These are phyloP conservation scores for Pseudonitzschia delicatissima DNA, from an alignment of 108 stramenopile genomes.

Conservation along the genomic window DNA sequence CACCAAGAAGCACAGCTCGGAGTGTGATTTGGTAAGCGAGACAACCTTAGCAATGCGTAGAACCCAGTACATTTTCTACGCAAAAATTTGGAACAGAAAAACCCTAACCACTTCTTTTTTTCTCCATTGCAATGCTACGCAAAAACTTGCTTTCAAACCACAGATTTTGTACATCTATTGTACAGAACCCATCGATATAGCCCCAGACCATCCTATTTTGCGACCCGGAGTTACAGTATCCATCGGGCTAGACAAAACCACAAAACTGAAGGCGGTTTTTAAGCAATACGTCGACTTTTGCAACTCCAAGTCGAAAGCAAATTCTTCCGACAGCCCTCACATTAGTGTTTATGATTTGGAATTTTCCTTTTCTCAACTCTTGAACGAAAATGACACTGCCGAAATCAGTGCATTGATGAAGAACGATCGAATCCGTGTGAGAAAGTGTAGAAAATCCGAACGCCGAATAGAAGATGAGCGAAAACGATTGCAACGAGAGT, in stretches of 20 bases:
- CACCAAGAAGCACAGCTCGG: slow-evolving; percentile 7
- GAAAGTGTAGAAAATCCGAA: slow-evolving; percentile 39
- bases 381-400: slow-evolving; percentile 55
- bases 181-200: slow-evolving; percentile 38
- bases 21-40: slow-evolving; percentile 32
- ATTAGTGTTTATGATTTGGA: slow-evolving; percentile 50
- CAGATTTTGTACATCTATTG: slow-evolving; percentile 54
- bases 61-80: slow-evolving; percentile 18
- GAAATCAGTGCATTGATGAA: slow-evolving; percentile 83
- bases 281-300: slow-evolving; percentile 63
- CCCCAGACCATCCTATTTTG: slow-evolving; percentile 60
- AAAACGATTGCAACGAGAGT: slow-evolving; percentile 54
- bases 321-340: slow-evolving; percentile 1
- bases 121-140: slow-evolving; percentile 5
- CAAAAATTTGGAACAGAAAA: slow-evolving; percentile 13
- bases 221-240: slow-evolving; percentile 54
- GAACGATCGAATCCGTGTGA: slow-evolving; percentile 69
- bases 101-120: slow-evolving; percentile 7
- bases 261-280: slow-evolving; percentile 61
- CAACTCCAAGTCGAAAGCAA: slow-evolving; percentile 31
- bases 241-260: slow-evolving; percentile 74
- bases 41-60: slow-evolving; percentile 20
- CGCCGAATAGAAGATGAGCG: slow-evolving; percentile 35
- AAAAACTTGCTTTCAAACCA: not conserved
- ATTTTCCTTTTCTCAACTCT: slow-evolving; percentile 60